Conservation (phyloP, 176 grass and related monocot genomes). For the Melocanna baccifera region DNA sequence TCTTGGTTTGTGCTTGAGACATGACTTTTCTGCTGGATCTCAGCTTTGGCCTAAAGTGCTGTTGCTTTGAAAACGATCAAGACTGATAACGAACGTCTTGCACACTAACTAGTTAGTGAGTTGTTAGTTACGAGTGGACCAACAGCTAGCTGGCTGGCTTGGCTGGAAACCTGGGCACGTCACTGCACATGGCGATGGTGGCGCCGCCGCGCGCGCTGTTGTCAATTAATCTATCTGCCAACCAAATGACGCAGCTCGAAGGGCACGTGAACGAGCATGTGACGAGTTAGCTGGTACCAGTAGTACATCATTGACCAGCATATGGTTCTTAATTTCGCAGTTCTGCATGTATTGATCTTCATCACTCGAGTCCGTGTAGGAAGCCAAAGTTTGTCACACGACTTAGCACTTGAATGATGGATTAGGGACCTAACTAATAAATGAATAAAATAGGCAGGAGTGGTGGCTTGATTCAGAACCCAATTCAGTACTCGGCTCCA, state of each 20-base stretch:
- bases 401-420: background rate
- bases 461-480: background rate
- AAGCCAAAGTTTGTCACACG: background rate
- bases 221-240: background rate
- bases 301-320: too few relatives aligned
- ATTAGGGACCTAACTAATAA: background rate
- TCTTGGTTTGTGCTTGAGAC: background rate
- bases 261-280: background rate
- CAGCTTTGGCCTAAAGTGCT: background rate
- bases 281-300: background rate
- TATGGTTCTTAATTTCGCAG: background rate
- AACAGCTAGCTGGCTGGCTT: background rate
- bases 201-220: background rate
- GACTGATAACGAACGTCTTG: background rate
- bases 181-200: background rate
- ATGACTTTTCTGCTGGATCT: conserved; percentile 22
- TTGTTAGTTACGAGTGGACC: background rate
- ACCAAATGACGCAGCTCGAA: background rate
- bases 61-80: background rate
- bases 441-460: background rate
- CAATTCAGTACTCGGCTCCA: background rate
- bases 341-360: too few relatives aligned
- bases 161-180: background rate
- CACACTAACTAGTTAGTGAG: background rate
- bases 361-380: background rate